Conservation (phyloP, 140 eudicot species). For the Cichorium intybus region DNA sequence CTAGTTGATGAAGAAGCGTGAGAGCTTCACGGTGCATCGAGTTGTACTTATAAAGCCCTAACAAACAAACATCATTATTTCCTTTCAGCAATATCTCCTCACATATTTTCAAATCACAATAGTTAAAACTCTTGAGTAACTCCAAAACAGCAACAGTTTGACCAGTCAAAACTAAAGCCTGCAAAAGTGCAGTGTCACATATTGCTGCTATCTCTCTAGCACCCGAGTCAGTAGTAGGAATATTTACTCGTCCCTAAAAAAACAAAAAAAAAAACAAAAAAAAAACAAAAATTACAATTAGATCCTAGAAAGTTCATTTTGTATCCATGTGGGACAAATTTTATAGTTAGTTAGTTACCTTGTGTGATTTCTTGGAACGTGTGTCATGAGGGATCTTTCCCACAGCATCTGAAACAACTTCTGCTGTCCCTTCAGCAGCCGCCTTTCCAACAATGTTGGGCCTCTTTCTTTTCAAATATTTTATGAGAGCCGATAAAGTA, state of each 20-base stretch:
- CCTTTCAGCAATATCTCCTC: constrained; percentile 84
- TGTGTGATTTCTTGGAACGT: constrained; percentile 56
- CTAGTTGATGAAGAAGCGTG: constrained; percentile 69
- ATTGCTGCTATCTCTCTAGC: constrained; percentile 88
- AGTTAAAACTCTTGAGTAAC: constrained; percentile 75
- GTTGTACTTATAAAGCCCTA: constrained; percentile 85
- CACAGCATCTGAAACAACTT: constrained; percentile 90
- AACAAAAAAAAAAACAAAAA: constrained; percentile 21
- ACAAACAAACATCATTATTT: constrained; percentile 55
- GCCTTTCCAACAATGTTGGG: constrained; percentile 84
- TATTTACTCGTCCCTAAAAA: constrained; percentile 61
- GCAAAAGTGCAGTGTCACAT: constrained; percentile 90
- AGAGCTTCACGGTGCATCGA: constrained; percentile 91
- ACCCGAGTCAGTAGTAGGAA: constrained; percentile 59
- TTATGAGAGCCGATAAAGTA: constrained; percentile 81
- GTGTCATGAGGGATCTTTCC: constrained; percentile 53
- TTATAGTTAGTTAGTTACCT: constrained; percentile 42
- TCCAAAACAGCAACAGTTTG: constrained; percentile 71
- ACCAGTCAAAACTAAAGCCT: constrained; percentile 82
- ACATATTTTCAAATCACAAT: constrained; percentile 76
- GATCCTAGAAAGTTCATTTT: background rate
- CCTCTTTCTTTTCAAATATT: constrained; percentile 82
- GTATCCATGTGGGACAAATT: background rate
- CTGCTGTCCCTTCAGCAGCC: constrained; percentile 94
- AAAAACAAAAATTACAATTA: background rate